A percentile compares a stretch with the other conserved stretches of the same genome.
Conservation (phyloP, 1,284 basidiomycete genomes). For the Testicularia cyperi region DNA sequence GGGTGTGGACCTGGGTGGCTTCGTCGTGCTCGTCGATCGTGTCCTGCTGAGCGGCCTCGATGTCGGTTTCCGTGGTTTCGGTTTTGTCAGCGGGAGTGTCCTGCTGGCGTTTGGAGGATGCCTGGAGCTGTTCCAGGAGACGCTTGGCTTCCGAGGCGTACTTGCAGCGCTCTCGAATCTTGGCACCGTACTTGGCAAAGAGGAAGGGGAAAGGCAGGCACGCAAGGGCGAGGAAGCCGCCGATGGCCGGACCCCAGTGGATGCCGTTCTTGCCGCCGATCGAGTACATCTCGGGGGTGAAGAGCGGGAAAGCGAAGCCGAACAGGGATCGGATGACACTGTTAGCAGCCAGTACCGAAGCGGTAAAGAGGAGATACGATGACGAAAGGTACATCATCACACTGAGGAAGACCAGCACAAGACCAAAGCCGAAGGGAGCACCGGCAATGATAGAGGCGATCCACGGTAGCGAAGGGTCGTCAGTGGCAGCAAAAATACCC, state of each 20-base stretch:
- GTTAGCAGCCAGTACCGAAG: slow-evolving; percentile 68
- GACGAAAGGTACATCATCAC: slow-evolving; percentile 64
- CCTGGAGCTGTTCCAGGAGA: slow-evolving; percentile 29
- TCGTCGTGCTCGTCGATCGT: neutral
- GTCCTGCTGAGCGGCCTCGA: neutral
- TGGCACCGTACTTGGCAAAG: slow-evolving; percentile 63
- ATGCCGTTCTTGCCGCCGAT: slow-evolving; percentile 65
- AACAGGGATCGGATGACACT: slow-evolving; percentile 70
- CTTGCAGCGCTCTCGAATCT: slow-evolving; percentile 62
- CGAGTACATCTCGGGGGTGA: slow-evolving; percentile 65
- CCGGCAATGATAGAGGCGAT: slow-evolving; percentile 44
- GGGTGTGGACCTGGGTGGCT: neutral
- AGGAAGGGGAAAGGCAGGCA: slow-evolving; percentile 71
- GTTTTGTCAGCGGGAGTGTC: neutral
- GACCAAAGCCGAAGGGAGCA: slow-evolving; percentile 37
- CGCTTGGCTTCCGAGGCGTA: slow-evolving; percentile 42
- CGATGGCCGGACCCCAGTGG: slow-evolving; percentile 73
- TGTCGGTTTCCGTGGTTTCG: neutral
- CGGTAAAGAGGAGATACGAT: slow-evolving; percentile 64
- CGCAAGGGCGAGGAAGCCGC: slow-evolving; percentile 70
- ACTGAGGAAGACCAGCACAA: slow-evolving; percentile 67
- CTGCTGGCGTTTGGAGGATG: slow-evolving; percentile 1
- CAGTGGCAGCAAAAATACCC: slow-evolving; percentile 59
- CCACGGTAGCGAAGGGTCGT: slow-evolving; percentile 57
- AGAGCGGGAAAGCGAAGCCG: slow-evolving; percentile 66